Evolutionary conservation across 208 protist genomes (phyloP), one percentile per base, ranked within the genome.

Genomic region (Zelonia costaricensis): DNA sequence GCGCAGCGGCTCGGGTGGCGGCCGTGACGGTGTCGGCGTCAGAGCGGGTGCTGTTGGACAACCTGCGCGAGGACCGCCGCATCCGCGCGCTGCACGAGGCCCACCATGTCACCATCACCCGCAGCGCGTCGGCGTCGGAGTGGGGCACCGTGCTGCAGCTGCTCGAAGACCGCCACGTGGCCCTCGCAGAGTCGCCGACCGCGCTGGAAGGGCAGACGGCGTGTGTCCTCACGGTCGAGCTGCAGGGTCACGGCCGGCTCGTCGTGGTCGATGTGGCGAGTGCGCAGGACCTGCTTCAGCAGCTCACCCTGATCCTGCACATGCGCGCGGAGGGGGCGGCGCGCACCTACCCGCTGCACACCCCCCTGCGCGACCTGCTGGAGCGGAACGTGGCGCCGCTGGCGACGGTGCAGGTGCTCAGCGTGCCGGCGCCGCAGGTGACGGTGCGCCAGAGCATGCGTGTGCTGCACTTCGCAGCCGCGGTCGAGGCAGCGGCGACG

Each of bases 201-300:
- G 66, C 69, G 8, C 38, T 88, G 8, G 73, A 74, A 25, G 69
- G 64, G 20, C 66, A 88, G 55, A 84, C 78, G 15, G 82, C 82
- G 3, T 78, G 76, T 31, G 69, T 84, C 1, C 69, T 89, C 27
- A 74, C 69, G n/a, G 70, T 93, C 33, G 72, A 84, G 38, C 60
- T 91, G 18, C 71, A 82, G 4, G 75, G 73, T 20, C 81, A 87
- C 52, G 80, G 80, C 18, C 47, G 63, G 6, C 56, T 88, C 10
- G 56, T 84, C 9, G 46, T 94, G 5, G 80, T 81, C 16, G 82
- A 91, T 49, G 62, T 69, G 1, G 82, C 80, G 1, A 84, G 80
- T 40, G 75, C 79, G 42, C 68, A 78, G 46, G 74, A 73, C 1
- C 54, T 87, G 22, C 62, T 94, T 43, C 78, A 84, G 36, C 69